phyloP scores from a whole-genome alignment of 2,329 filamentous ascomycete genomes.

The Talaromyces piceae region DNA sequence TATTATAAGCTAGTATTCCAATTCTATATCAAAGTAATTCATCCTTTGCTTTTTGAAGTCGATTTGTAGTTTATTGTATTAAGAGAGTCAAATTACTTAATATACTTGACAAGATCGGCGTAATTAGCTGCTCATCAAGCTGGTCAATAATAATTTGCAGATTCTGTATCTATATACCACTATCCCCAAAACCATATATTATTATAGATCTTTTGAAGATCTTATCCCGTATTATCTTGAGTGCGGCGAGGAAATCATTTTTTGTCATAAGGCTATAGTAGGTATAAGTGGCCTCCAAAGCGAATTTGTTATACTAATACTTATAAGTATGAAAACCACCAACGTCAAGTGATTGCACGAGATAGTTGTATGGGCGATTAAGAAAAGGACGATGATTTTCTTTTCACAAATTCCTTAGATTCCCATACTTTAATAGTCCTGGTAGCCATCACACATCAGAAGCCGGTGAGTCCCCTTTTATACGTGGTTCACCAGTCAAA shows the following conservation, averaged over 20 bases:
- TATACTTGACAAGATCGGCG: background rate
- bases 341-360: conserved; percentile 1
- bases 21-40: background rate
- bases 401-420: background rate
- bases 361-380: background rate
- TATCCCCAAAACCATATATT: background rate
- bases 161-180: background rate
- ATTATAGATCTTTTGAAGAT: background rate
- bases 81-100: background rate
- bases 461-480: background rate
- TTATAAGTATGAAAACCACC: conserved; percentile 3
- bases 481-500: background rate
- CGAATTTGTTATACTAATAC: background rate
- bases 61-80: background rate
- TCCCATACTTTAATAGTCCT: background rate
- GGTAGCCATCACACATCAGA: background rate
- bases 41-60: background rate
- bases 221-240: background rate
- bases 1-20: background rate
- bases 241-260: background rate
- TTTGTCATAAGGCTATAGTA: background rate
- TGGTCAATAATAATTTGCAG: background rate
- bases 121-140: background rate
- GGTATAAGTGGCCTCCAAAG: background rate
- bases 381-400: background rate